Conservation (phyloP, 2,329 filamentous ascomycete species). For the Xylariaceae sp. region DNA sequence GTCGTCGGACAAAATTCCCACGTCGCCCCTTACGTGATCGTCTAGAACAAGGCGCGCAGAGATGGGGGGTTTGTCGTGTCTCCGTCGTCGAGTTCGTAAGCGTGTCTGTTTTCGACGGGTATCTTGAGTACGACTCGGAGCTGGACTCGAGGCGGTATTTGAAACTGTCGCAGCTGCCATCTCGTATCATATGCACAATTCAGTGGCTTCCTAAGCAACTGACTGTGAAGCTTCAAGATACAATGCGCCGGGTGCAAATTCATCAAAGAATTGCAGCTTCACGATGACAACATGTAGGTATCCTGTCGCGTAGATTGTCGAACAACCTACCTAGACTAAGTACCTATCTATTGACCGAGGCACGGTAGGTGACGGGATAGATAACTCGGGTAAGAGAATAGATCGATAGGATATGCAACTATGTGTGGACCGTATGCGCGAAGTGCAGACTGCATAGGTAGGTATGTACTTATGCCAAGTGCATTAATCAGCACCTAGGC, state of each 20-base stretch:
- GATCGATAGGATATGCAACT: no score
- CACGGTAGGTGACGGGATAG: neutral
- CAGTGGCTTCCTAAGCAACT: conserved; percentile 2
- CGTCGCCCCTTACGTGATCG: conserved; percentile 76
- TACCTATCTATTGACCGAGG: neutral
- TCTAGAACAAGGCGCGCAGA: conserved; percentile 78
- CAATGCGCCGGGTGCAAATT: conserved; percentile 20
- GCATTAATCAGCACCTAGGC: no score
- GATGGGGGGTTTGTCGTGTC: conserved; percentile 67
- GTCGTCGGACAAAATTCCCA: conserved; percentile 81
- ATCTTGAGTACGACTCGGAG: conserved; percentile 8
- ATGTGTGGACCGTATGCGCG: no score
- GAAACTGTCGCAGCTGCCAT: conserved; percentile 20
- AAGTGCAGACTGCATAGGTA: no score
- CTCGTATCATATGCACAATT: neutral
- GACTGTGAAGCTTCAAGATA: conserved; percentile 6
- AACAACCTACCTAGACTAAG: no score
- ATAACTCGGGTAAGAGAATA: no score
- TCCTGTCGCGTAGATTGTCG: no score
- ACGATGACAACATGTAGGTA: conserved; percentile 14
- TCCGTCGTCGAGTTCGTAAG: conserved; percentile 47
- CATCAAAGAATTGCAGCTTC: conserved; percentile 20
- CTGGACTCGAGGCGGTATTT: conserved; percentile 10
- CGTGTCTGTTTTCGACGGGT: conserved; percentile 38
- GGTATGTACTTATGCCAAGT: no score